Evolutionary conservation across 352 stramenopile species (phyloP).

Genomic region (Pythium scleroteichum): DNA sequence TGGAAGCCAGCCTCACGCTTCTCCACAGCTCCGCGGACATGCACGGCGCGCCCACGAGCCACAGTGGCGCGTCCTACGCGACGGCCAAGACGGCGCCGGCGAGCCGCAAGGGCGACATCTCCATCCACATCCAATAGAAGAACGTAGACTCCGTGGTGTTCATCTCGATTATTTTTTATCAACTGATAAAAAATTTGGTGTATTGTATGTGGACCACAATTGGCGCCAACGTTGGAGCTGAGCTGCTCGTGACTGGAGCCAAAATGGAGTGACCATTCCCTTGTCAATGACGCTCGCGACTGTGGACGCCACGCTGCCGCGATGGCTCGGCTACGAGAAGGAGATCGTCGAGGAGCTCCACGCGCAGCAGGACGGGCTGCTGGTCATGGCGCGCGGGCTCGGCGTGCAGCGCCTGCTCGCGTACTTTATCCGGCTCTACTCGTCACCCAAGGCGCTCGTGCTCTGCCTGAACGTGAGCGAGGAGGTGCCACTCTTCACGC

Average conservation of each 20-base stretch:
- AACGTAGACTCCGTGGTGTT: too few species aligned
- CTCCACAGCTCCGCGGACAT: constrained; percentile 5
- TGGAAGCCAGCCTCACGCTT: constrained; percentile 21
- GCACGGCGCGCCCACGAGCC: neutral
- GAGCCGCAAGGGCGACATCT: constrained; percentile 9
- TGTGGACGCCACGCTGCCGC: constrained; percentile 16
- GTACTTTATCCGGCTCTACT: constrained; percentile 93
- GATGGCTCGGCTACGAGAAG: constrained; percentile 79
- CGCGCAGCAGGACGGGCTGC: constrained; percentile 82
- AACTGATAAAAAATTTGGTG: too few species aligned
- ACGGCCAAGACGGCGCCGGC: neutral
- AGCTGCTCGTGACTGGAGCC: neutral
- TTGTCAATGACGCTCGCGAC: constrained; percentile 27
- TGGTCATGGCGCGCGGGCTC: constrained; percentile 92
- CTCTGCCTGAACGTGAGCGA: constrained; percentile 94
- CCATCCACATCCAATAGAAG: constrained; percentile 14
- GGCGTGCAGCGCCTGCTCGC: constrained; percentile 85
- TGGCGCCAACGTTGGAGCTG: constrained; percentile 15
- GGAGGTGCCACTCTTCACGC: constrained; percentile 67
- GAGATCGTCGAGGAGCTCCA: constrained; percentile 72
- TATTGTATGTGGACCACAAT: constrained; percentile 17
- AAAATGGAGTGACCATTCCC: constrained; percentile 5
- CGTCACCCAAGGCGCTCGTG: constrained; percentile 74
- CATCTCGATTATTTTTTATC: constrained; percentile 3
- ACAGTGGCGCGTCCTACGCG: constrained; percentile 6